phyloP scores from a whole-genome alignment of 768 basidiomycete species.

The Baorangia bicolor region DNA sequence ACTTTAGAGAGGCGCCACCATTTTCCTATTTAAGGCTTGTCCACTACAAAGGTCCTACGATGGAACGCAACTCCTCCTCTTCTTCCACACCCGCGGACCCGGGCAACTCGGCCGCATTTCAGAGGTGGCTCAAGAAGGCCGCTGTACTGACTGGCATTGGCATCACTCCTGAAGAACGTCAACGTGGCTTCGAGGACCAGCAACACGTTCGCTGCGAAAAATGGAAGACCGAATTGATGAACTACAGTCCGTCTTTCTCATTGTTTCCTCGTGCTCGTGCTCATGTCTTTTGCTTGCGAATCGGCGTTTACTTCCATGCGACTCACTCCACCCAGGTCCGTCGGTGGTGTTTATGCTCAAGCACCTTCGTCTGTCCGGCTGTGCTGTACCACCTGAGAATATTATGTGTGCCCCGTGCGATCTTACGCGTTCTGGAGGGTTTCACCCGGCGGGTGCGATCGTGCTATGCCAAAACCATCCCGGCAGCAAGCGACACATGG shows the following conservation, averaged over 20 bases:
- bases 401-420: constrained; percentile 87
- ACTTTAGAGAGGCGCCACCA: no score
- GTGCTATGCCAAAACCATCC: constrained; percentile 85
- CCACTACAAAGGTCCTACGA: constrained; percentile 6
- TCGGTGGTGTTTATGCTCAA: constrained; percentile 88
- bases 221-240: constrained; percentile 66
- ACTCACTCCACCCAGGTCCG: constrained; percentile 55
- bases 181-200: constrained; percentile 33
- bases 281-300: constrained; percentile 7
- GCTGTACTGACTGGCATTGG: constrained; percentile 52
- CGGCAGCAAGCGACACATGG: constrained; percentile 81
- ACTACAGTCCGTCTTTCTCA: constrained; percentile 54
- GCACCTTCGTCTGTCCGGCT: constrained; percentile 77
- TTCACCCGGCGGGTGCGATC: constrained; percentile 77
- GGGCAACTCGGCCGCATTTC: constrained; percentile 36
- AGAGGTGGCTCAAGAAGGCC: constrained; percentile 51
- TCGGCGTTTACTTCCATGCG: constrained; percentile 9
- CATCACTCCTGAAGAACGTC: constrained; percentile 43
- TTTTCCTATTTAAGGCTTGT: constrained; percentile 9
- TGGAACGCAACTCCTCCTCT: constrained; percentile 31
- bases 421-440: constrained; percentile 72
- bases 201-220: constrained; percentile 58
- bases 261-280: constrained; percentile 8
- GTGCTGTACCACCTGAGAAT: constrained; percentile 66
- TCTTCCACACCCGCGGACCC: constrained; percentile 22